Conservation (phyloP, 306 rosid genomes). For the Trifolium pratense region DNA sequence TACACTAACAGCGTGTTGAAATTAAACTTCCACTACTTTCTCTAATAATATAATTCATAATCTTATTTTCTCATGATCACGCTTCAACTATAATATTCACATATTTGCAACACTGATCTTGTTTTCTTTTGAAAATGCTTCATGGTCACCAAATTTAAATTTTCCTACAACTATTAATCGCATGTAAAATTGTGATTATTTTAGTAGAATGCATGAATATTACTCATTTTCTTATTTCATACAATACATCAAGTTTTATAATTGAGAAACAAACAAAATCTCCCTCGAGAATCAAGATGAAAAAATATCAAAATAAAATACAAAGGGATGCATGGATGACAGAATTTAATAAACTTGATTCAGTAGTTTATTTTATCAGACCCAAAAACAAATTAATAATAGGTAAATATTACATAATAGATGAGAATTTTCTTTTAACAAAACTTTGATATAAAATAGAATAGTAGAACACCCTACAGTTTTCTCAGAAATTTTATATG, state of each 20-base stretch:
- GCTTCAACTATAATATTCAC: too few relatives aligned
- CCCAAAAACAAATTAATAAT: constrained; percentile 14
- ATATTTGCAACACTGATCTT: too few relatives aligned
- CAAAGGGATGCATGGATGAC: neutral
- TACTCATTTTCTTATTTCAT: too few relatives aligned
- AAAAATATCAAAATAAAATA: neutral
- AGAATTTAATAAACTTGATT: neutral
- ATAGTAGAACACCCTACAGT: constrained; percentile 30
- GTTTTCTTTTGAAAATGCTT: too few relatives aligned
- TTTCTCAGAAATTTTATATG: constrained; percentile 24
- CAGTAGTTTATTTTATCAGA: constrained; percentile 1
- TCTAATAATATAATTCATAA: too few relatives aligned
- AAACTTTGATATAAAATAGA: constrained; percentile 13
- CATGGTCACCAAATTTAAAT: too few relatives aligned
- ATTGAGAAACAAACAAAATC: neutral
- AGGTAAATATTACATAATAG: constrained; percentile 34
- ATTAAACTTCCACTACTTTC: too few relatives aligned
- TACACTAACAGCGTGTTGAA: too few relatives aligned
- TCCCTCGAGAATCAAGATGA: neutral
- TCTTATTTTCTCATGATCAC: too few relatives aligned
- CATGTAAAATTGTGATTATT: too few relatives aligned
- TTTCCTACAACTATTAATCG: too few relatives aligned
- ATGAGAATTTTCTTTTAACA: constrained; percentile 15
- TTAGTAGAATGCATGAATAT: too few relatives aligned
- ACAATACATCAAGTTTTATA: neutral